These are phyloP conservation scores for Cucurbitaria berberidis DNA, from an alignment of 2,329 filamentous ascomycete species.

Conservation along the genomic window DNA sequence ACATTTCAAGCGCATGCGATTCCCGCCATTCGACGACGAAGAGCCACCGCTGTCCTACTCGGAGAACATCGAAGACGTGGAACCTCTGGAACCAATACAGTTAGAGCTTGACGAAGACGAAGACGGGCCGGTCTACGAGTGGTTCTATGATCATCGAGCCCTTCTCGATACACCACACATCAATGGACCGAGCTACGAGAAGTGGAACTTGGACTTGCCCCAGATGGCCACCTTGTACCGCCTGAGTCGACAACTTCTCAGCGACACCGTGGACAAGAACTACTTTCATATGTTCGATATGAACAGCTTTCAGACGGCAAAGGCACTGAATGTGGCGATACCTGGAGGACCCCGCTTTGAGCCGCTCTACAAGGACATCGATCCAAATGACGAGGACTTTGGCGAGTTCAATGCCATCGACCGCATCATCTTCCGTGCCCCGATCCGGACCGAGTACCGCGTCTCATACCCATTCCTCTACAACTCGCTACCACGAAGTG, in stretches of 20 bases:
- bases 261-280: slow-evolving; percentile 92
- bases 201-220: slow-evolving; percentile 88
- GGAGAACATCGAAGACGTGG: slow-evolving; percentile 98
- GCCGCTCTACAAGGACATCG: slow-evolving; percentile 96
- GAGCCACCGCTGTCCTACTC: slow-evolving; percentile 97
- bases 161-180: slow-evolving; percentile 91
- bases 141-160: slow-evolving; percentile 96
- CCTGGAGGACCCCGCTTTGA: slow-evolving; percentile 98
- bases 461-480: slow-evolving; percentile 95
- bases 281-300: slow-evolving; percentile 98
- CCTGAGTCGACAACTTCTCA: slow-evolving; percentile 86
- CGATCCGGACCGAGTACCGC: slow-evolving; percentile 92
- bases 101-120: slow-evolving; percentile 97
- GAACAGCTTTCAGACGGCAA: slow-evolving; percentile 93
- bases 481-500: slow-evolving; percentile 93
- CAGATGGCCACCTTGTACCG: slow-evolving; percentile 97
- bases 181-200: slow-evolving; percentile 95
- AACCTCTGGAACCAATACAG: slow-evolving; percentile 95
- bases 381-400: slow-evolving; percentile 98
- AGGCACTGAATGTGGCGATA: slow-evolving; percentile 94
- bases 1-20: slow-evolving; percentile 98
- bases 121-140: slow-evolving; percentile 88
- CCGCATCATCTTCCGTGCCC: slow-evolving; percentile 95
- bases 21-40: slow-evolving; percentile 97
- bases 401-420: slow-evolving; percentile 99